Evolutionary conservation across 2,329 filamentous ascomycete genomes (phyloP).

Genomic region (Fusarium sp.): DNA sequence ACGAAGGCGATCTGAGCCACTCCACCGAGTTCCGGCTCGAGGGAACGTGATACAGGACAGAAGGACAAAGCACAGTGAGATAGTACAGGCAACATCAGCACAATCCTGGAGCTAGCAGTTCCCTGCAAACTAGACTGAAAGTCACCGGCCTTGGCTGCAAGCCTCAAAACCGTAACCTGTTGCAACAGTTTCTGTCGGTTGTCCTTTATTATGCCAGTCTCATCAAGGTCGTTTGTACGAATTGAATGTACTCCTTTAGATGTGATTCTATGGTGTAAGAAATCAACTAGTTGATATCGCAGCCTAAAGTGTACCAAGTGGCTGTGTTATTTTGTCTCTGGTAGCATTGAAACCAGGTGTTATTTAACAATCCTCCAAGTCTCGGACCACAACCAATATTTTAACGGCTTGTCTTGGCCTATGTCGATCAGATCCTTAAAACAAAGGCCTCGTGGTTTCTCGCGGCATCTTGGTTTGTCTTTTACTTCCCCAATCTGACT

Average conservation of each 20-base stretch:
- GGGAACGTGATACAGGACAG: slow-evolving; percentile 37
- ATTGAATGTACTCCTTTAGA: background rate
- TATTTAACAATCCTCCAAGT: background rate
- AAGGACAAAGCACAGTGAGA: slow-evolving; percentile 3
- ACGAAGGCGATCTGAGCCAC: slow-evolving; percentile 40
- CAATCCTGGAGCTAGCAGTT: slow-evolving; percentile 2
- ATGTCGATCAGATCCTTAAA: background rate
- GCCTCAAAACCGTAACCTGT: slow-evolving; percentile 5
- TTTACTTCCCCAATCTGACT: slow-evolving; percentile 13
- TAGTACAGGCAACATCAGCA: slow-evolving; percentile 1
- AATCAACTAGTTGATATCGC: background rate
- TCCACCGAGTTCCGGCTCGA: slow-evolving; percentile 39
- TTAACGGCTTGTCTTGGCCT: background rate
- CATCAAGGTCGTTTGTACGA: background rate
- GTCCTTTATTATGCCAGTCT: background rate
- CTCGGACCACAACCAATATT: background rate
- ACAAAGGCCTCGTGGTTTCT: background rate
- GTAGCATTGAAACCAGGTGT: background rate
- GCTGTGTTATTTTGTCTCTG: background rate
- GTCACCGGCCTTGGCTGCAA: slow-evolving; percentile 1
- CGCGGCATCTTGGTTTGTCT: background rate
- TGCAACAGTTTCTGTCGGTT: background rate
- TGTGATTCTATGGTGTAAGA: background rate
- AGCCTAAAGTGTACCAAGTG: background rate
- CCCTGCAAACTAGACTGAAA: slow-evolving; percentile 17